Base-by-base conservation (phyloP, 441 rosid genomes). In the Macaranga tanarius region DNA sequence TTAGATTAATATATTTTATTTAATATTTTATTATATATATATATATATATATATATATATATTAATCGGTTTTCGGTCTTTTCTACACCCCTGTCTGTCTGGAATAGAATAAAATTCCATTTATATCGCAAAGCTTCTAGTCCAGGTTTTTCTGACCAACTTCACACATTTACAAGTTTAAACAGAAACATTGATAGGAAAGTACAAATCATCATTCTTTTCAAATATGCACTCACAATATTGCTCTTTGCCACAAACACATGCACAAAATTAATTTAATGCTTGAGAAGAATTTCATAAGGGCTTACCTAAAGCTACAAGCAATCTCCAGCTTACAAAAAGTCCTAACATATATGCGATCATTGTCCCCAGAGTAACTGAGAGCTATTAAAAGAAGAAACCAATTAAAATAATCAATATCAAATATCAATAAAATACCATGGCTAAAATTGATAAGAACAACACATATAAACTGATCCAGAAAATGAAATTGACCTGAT, bases 351-450 rank as follows among this genome's bases (percentile, higher is more conserved):
- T 63, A 83, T 92, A 90, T 16, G 89, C 94, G 81, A 92, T 75
- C 96, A 92, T 77, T 70, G 88, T 88, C 78, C 96, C 98, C 74
- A 92, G 76, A 66, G 98, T 89, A 71, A 92, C 83, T 13, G 98
- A 89, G 52, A 92, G 96, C 98, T 92, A 76, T 63, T 51, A 57
- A 73, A 48, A 48, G 73, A 71, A 65, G 58, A 50, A 58, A n/a
- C 50, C 38, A 10, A 72, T 3, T 25, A 52, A 64, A 77, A 28
- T 51, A 56, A 61, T 60, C 50, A 42, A 45, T 65, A 52, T n/a
- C n/a, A 25, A 64, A 58, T 11, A 80, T 47, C 68, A 69, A n/a
- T 6, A 76, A 56, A 58, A 52, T 5, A 65, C 51, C 60, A n/a
- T 19, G 20, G 19, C 60, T 28, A 8, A 10, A 45, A 58, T 9